Base-by-base conservation (phyloP, 2,329 filamentous ascomycete genomes). In the Didymella lethalis region DNA sequence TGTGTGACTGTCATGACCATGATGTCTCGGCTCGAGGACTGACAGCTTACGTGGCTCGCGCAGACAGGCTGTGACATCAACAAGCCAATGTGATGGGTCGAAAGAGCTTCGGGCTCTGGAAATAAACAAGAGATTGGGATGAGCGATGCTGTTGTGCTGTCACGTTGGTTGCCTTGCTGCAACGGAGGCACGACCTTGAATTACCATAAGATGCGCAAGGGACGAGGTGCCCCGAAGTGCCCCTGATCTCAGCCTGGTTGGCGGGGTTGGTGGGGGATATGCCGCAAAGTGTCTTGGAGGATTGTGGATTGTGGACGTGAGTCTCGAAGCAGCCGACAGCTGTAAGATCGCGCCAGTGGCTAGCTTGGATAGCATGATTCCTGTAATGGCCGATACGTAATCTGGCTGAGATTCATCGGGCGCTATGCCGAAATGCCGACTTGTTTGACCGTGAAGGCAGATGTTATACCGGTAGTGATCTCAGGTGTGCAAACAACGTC, bases 11-110 rank as follows among this genome's bases (percentile, higher is more conserved):
- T 25, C 18, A 25, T 41, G 38, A 41, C 38, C 20, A 18, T 34
- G n/a, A 29, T 48, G 46, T 38, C 51, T 49, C 38, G 55, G 54
- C 47, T 54, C 40, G 18, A 32, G 23, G 36, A 46, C 50, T 54
- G 43, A 52, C 46, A 48, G 58, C 55, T 49, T 54, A 53, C 55
- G 43, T 49, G 54, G 57, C 55, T 46, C 48, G 46, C 44, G 50
- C 47, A 26, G 45, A 36, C 34, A 38, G 12, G 8, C 20, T 26
- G 45, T 59, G 62, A 62, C 57, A 59, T 62, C 50, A 50, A 25
- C 40, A 53, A 54, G 36, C 34, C 18, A 62, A 29, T 40, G 16
- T 32, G 46, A 51, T 40, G 8, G 29, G 50, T 41, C 41, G 16
- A 46, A 46, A 41, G 32, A 40, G 57, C 44, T 28, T 52, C 26